Conservation (phyloP, 192 early-diverging fungal species). For the Obelidium mucronatum region DNA sequence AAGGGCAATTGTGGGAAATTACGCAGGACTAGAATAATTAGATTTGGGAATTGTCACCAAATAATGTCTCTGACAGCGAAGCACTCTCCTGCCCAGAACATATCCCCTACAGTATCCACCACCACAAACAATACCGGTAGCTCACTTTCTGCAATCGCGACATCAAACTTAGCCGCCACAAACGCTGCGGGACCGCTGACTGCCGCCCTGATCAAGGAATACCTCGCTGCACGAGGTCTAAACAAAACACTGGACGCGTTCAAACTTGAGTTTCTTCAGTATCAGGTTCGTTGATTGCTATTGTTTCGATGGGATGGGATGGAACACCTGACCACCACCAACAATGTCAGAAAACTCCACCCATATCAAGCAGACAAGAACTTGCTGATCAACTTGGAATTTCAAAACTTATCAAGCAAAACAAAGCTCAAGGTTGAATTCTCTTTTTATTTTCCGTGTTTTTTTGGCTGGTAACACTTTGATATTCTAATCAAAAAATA, state of each 20-base stretch:
- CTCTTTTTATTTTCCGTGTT: background rate
- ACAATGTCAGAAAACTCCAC: constrained; percentile 20
- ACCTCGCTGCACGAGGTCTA: constrained; percentile 35
- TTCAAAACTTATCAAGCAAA: constrained; percentile 34
- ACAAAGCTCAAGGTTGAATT: constrained; percentile 32
- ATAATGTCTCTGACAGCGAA: too few species aligned
- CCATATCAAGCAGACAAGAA: constrained; percentile 28
- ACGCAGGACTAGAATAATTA: too few species aligned
- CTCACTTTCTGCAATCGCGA: background rate
- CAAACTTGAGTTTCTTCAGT: constrained; percentile 39
- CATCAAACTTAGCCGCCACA: constrained; percentile 1
- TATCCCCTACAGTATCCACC: background rate
- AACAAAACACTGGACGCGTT: constrained; percentile 42
- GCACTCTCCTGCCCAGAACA: background rate
- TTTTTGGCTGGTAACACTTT: background rate
- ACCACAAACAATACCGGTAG: background rate
- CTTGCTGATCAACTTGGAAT: constrained; percentile 36
- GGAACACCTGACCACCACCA: background rate
- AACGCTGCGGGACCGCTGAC: constrained; percentile 5
- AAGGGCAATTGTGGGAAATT: too few species aligned
- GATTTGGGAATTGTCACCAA: too few species aligned
- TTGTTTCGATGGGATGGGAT: too few species aligned
- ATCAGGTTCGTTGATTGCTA: constrained; percentile 25
- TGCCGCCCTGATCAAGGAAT: constrained; percentile 39
- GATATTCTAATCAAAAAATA: background rate